Conservation (phyloP, 768 basidiomycete species). For the Mycena albidolilacea region DNA sequence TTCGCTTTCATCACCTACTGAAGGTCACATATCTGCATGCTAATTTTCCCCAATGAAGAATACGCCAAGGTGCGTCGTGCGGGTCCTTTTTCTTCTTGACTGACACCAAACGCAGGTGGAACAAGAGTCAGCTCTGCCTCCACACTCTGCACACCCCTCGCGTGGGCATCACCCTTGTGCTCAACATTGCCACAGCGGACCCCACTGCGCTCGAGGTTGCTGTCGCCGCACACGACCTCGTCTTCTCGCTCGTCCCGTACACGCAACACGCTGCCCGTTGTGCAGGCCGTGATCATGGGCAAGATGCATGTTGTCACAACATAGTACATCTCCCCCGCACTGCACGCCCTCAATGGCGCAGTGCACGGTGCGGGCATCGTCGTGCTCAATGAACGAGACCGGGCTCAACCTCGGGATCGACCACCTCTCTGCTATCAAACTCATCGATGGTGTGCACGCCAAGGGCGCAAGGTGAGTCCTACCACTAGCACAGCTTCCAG, state of each 20-base stretch:
- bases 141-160: constrained; percentile 74
- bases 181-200: constrained; percentile 77
- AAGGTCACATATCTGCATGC: too few species aligned
- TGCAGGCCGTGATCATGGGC: constrained; percentile 89
- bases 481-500: not conserved
- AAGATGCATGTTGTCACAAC: constrained; percentile 97
- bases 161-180: constrained; percentile 78
- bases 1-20: too few species aligned
- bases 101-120: too few species aligned
- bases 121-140: constrained; percentile 70
- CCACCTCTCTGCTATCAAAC: constrained; percentile 94
- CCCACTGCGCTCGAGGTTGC: constrained; percentile 81
- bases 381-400: constrained; percentile 97
- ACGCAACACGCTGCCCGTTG: constrained; percentile 88
- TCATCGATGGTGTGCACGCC: constrained; percentile 92
- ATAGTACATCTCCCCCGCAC: constrained; percentile 92
- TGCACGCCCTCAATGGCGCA: constrained; percentile 86
- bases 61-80: too few species aligned
- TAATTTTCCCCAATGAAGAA: too few species aligned
- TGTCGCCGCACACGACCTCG: constrained; percentile 89
- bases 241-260: constrained; percentile 97
- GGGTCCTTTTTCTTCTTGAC: too few species aligned
- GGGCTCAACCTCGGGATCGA: constrained; percentile 98
- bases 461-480: constrained; percentile 75
- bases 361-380: constrained; percentile 91